Conservation (phyloP, 176 grass and related monocot genomes). For the Cocos nucifera region DNA sequence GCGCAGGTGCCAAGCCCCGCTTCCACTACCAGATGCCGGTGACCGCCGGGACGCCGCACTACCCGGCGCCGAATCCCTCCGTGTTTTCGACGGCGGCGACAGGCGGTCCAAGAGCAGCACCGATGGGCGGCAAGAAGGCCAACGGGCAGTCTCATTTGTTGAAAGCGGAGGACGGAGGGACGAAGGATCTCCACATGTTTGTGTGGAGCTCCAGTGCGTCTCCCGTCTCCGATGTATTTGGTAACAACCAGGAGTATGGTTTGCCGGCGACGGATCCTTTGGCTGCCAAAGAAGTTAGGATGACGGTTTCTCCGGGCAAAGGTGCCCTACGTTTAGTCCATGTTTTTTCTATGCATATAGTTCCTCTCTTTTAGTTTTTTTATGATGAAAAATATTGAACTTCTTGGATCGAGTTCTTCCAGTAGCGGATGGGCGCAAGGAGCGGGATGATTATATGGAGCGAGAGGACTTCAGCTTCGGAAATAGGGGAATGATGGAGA, state of each 20-base stretch:
- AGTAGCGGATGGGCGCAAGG: constrained; percentile 12
- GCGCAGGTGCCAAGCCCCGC: too few species aligned
- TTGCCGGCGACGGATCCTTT: constrained; percentile 4
- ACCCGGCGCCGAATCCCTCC: constrained; percentile 9
- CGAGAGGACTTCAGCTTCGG: constrained; percentile 9
- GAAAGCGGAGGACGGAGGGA: constrained; percentile 1
- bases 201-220: too few species aligned
- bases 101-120: neutral
- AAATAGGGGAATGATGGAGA: neutral
- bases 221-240: neutral
- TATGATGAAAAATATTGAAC: too few species aligned
- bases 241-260: constrained; percentile 4
- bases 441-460: constrained; percentile 1
- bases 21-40: too few species aligned
- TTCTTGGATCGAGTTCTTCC: neutral
- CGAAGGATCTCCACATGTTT: neutral
- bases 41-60: neutral
- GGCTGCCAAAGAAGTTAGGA: constrained; percentile 3
- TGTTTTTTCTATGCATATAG: too few species aligned
- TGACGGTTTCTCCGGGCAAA: constrained; percentile 1
- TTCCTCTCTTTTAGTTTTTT: too few species aligned
- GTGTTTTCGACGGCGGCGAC: constrained; percentile 1
- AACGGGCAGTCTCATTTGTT: constrained; percentile 1
- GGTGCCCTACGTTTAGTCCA: neutral
- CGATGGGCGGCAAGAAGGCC: neutral